Evolutionary conservation across 2,329 filamentous ascomycete genomes (phyloP).

Genomic region (Sporothrix humicola): DNA sequence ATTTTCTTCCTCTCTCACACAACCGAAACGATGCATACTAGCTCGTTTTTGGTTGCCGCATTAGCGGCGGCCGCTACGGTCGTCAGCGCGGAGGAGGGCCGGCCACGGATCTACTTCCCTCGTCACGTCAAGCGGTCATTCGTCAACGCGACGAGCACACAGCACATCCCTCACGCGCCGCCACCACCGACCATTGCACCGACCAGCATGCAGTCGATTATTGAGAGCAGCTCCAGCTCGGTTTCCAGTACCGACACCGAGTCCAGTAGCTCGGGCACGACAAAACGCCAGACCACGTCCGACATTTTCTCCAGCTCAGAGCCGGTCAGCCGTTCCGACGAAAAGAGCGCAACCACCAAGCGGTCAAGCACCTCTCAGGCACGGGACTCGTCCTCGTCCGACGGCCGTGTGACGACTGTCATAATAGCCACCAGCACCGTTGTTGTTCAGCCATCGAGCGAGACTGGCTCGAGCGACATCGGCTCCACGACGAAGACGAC

Average conservation of each 20-base stretch:
- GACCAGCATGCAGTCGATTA: conserved; percentile 19
- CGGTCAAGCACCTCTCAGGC: conserved; percentile 26
- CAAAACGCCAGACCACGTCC: conserved; percentile 37
- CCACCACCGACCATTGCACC: conserved; percentile 39
- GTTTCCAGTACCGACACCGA: neutral
- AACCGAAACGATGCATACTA: conserved; percentile 53
- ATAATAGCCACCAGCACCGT: conserved; percentile 41
- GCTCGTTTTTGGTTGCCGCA: conserved; percentile 56
- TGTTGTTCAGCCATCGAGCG: conserved; percentile 37
- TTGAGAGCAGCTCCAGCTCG: conserved; percentile 24
- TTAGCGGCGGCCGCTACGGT: conserved; percentile 55
- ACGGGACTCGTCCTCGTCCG: conserved; percentile 2
- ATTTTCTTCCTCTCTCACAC: neutral
- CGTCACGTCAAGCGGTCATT: conserved; percentile 60
- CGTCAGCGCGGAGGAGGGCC: conserved; percentile 51
- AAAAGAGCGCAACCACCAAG: conserved; percentile 10
- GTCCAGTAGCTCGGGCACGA: conserved; percentile 34
- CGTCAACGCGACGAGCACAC: conserved; percentile 51
- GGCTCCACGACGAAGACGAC: conserved; percentile 29
- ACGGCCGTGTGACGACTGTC: conserved; percentile 41
- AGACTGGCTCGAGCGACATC: neutral
- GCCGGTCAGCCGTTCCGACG: conserved; percentile 17
- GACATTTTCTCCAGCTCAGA: conserved; percentile 32
- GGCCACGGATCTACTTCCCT: conserved; percentile 63
- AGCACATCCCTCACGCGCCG: conserved; percentile 40